Evolutionary conservation across 164 flowering plant genomes (phyloP).

Genomic region (Dillenia turbinata): DNA sequence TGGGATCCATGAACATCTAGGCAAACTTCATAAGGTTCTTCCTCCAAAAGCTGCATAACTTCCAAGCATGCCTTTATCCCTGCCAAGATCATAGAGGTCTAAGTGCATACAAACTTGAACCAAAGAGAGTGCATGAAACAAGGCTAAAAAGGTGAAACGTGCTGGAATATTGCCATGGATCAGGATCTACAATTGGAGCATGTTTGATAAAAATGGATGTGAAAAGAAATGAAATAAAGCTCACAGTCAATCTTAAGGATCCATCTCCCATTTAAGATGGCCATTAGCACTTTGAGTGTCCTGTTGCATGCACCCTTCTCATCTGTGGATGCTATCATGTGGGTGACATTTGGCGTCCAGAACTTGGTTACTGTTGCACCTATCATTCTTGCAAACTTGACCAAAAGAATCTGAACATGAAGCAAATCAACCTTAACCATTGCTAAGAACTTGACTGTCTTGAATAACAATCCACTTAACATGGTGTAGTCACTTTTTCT

Average conservation of each 20-base stretch:
- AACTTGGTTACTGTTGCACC: constrained; percentile 42
- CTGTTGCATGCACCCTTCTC: constrained; percentile 48
- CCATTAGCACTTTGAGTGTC: constrained; percentile 65
- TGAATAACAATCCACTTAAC: no score
- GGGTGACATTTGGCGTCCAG: constrained; percentile 57
- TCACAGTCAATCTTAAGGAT: constrained; percentile 55
- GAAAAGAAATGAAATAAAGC: constrained; percentile 8
- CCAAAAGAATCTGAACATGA: constrained; percentile 42
- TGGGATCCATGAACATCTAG: constrained; percentile 53
- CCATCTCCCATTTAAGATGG: constrained; percentile 61
- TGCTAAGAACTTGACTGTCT: no score
- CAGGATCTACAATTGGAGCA: no score
- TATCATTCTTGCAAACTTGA: constrained; percentile 33
- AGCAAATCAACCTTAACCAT: no score
- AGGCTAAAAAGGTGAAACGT: no score
- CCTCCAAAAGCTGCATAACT: constrained; percentile 34
- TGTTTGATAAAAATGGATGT: no score
- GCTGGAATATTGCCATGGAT: no score
- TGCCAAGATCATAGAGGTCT: constrained; percentile 11
- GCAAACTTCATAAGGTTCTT: constrained; percentile 57
- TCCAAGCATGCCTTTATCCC: constrained; percentile 60
- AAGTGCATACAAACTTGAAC: no score
- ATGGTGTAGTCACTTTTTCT: no score
- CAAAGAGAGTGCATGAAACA: no score
- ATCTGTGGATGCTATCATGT: constrained; percentile 65